Conservation (phyloP, 2,329 filamentous ascomycete species). For the Cyphellophora attinorum region DNA sequence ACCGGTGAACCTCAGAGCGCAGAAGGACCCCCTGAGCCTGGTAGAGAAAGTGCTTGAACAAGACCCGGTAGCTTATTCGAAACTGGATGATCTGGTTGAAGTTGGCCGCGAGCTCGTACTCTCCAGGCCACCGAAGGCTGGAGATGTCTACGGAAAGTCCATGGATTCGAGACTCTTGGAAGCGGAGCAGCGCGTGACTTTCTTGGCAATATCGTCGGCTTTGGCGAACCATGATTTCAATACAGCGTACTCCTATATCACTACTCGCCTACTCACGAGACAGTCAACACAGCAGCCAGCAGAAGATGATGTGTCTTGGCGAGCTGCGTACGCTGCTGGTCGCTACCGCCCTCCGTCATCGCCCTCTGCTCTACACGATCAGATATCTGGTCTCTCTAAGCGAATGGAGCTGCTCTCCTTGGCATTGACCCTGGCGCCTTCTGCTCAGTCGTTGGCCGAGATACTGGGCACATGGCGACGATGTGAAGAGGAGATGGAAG, state of each 20-base stretch:
- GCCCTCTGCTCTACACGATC: conserved; percentile 25
- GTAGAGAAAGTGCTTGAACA: conserved; percentile 53
- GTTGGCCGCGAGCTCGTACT: conserved; percentile 51
- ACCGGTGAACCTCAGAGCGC: conserved; percentile 57
- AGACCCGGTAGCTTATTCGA: conserved; percentile 52
- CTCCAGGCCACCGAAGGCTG: conserved; percentile 16
- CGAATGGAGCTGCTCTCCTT: conserved; percentile 56
- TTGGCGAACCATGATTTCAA: conserved; percentile 38
- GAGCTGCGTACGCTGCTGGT: conserved; percentile 53
- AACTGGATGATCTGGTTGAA: conserved; percentile 53
- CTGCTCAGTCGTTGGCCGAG: conserved; percentile 46
- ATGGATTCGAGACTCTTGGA: too few species aligned
- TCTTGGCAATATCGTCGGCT: conserved; percentile 36
- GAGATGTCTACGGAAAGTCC: conserved; percentile 6
- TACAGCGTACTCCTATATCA: conserved; percentile 58
- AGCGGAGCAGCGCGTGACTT: conserved; percentile 37
- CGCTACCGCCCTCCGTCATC: conserved; percentile 36
- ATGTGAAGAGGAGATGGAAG: conserved; percentile 51
- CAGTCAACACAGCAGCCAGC: conserved; percentile 16
- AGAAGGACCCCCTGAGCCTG: conserved; percentile 49
- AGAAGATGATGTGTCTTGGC: conserved; percentile 53
- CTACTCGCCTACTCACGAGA: conserved; percentile 42
- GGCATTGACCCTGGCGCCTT: conserved; percentile 50
- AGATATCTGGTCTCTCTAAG: conserved; percentile 50
- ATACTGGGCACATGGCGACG: conserved; percentile 54